Evolutionary conservation across 192 early-diverging fungal genomes (phyloP), one percentile per base, ranked within the genome.

Genomic region (Haplosporangium gracile): DNA sequence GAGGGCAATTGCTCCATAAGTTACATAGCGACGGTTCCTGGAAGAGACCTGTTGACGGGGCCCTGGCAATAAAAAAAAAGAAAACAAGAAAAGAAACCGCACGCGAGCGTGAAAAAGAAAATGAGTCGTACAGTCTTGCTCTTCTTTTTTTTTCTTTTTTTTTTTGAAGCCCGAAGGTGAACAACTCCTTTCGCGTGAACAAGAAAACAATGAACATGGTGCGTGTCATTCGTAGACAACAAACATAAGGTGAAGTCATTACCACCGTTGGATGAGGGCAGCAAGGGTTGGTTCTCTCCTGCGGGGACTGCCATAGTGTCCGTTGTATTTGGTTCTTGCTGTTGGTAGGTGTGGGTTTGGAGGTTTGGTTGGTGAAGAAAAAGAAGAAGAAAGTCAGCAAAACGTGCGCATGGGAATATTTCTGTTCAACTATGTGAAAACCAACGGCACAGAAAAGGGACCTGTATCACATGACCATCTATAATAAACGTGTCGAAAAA

Each of bases 1-100:
- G 29, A 88, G 57, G 38, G 77, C 74, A 22, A 84, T 72, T 51
- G 82, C 42, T 22, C 79, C 88, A 47, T 82, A 85, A 4, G 88
- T 82, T 1, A 85, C 65, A 15, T 65, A 70, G 40, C 43, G 77
- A 65, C 79, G 79, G 47, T 70, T 55, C 32, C 55, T 71, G 9
- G 84, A 76, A 13, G 6, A 42, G 34, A 43, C 49, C 47, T 53
- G 13, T 29, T 77, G 32, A 20, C 47, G 68, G n/a, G 34, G 24
- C 24, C 60, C 73, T 78, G 55, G n/a, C 8, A 7, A 60, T 10
- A n/a, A 10, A 60, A n/a, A 10, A 60, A n/a, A 60, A 13, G n/a
- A 29, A 57, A 57, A 57, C 24, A 29, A 11, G 11, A 65, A 26
- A 65, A 26, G 16, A 5, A 57, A 57, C 55, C 60, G 6, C 60